Evolutionary conservation across 1,284 basidiomycete species (phyloP), one percentile per base, ranked within the genome.

Genomic region (Phellinidium pouzarii): DNA sequence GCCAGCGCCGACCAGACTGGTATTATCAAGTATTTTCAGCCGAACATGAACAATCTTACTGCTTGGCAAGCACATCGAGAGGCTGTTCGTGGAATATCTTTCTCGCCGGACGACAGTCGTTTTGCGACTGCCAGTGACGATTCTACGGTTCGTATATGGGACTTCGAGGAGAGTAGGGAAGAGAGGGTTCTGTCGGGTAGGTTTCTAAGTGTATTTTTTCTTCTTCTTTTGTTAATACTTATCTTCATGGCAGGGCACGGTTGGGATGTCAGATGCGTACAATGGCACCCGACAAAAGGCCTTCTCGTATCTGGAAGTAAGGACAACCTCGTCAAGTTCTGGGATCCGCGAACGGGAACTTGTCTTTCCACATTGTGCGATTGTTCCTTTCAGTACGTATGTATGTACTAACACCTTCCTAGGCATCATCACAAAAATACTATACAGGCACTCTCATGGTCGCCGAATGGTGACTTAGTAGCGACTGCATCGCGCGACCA

Each of bases 271-370:
- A 91, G 95, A 65, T 97, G 94, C 61, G 91, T 98, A 1, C 90
- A 97, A 71, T 99, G 95, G 95, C 95, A 99, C 69, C 91, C 93
- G 3, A 92, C 86, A 2, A 97, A 98, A 68, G 94, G 95, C 2
- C 74, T 99, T 4, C 78, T 99, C 17, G 92, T 91, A 2, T 93
- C 90, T 1, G 95, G 96, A 23, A 91, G 89, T 64, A 98, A 98
- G 70, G 96, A 99, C 68, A 97, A 98, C 68, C 80, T 94, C 60
- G 93, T 99, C 69, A 99, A 98, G 65, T 98, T 99, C 68, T 99
- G 95, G 95, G 95, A 99, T 70, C 96, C 95, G 5, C 77, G 94
- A 41, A 90, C 88, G 7, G 89, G 87, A 34, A 91, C 89, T 4
- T 83, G 86, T 34, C 77, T 97, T 8, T 89, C 89, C 4, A 94